Conservation (phyloP, 306 rosid species). For the Lathyrus oleraceus region DNA sequence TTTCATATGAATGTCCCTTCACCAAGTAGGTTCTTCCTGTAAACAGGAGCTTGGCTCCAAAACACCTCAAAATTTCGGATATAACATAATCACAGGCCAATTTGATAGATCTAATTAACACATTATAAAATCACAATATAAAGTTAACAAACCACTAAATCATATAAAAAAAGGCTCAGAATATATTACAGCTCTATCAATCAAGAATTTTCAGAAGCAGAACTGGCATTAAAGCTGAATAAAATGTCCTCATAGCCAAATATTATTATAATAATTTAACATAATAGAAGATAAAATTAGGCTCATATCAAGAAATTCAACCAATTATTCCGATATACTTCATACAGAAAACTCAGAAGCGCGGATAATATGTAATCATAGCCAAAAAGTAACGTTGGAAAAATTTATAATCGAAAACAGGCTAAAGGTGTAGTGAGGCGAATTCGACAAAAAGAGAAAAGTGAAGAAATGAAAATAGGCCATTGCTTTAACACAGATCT, state of each 20-base stretch:
- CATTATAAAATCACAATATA: no score
- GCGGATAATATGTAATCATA: constrained; percentile 63
- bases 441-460: no score
- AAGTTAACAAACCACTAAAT: no score
- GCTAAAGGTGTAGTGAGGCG: constrained; percentile 94
- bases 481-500: background rate
- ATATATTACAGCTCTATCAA: constrained; percentile 70
- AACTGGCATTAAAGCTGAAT: constrained; percentile 92
- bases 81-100: no score
- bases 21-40: no score
- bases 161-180: no score
- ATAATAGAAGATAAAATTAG: background rate
- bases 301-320: constrained; percentile 95
- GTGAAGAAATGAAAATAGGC: no score
- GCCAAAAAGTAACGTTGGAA: constrained; percentile 57
- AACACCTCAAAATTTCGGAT: no score
- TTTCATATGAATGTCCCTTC: no score
- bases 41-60: no score
- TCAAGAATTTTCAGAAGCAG: constrained; percentile 89
- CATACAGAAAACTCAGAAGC: constrained; percentile 67
- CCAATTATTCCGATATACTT: constrained; percentile 55
- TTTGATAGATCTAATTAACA: background rate
- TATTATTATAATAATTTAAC: background rate
- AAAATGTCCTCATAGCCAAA: constrained; percentile 57
- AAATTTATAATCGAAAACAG: constrained; percentile 46